Evolutionary conservation across 768 basidiomycete genomes (phyloP).

Genomic region (Boletus fagicola): DNA sequence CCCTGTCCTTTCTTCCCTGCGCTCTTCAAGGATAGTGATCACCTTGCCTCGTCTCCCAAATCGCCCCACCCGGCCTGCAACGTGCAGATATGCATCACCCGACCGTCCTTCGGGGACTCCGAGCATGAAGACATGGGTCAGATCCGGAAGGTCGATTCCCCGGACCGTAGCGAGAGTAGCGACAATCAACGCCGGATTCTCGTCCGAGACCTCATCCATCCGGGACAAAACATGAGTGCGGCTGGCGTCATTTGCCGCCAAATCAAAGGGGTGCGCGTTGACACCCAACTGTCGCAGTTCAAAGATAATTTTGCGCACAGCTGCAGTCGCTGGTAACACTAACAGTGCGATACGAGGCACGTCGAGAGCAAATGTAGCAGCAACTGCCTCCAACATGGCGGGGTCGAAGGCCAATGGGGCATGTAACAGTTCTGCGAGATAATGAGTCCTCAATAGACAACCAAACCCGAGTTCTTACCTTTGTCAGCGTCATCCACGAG

Average conservation of each 20-base stretch:
- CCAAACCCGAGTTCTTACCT: slow-evolving; percentile 14
- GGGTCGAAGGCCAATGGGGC: slow-evolving; percentile 55
- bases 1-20: slow-evolving; percentile 31
- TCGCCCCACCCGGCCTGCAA: slow-evolving; percentile 74
- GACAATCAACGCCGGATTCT: slow-evolving; percentile 64
- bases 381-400: slow-evolving; percentile 63
- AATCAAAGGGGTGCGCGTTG: slow-evolving; percentile 60
- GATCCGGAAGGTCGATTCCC: slow-evolving; percentile 67
- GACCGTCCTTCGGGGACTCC: slow-evolving; percentile 54
- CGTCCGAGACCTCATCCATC: slow-evolving; percentile 32
- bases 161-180: slow-evolving; percentile 67
- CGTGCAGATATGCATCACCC: slow-evolving; percentile 64
- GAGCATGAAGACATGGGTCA: slow-evolving; percentile 74
- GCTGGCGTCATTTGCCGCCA: slow-evolving; percentile 44
- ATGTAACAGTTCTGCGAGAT: slow-evolving; percentile 41
- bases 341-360: slow-evolving; percentile 66
- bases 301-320: slow-evolving; percentile 60
- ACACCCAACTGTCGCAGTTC: slow-evolving; percentile 67
- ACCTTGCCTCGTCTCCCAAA: slow-evolving; percentile 67
- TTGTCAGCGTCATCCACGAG: slow-evolving; percentile 22
- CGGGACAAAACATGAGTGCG: slow-evolving; percentile 42
- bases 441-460: slow-evolving; percentile 7
- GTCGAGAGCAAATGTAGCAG: slow-evolving; percentile 67
- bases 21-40: slow-evolving; percentile 53
- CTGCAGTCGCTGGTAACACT: slow-evolving; percentile 60